Conservation (phyloP, 164 flowering plant species). For the Stephania yunnanensis region DNA sequence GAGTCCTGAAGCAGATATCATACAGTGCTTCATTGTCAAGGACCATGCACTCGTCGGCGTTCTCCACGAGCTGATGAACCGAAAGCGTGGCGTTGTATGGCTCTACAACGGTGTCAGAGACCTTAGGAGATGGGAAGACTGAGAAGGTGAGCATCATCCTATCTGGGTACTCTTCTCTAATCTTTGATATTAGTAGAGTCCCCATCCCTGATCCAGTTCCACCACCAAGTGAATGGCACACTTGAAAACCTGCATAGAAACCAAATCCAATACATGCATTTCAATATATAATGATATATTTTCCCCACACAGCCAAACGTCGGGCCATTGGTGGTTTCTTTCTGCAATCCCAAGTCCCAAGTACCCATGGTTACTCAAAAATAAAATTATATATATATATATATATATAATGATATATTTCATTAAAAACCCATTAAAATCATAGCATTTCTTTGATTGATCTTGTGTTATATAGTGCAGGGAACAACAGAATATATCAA, state of each 20-base stretch:
- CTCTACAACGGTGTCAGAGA: slow-evolving; percentile 25
- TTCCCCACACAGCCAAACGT: too few relatives aligned
- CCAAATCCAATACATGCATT: not conserved
- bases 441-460: too few relatives aligned
- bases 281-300: too few relatives aligned
- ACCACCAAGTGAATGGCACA: slow-evolving; percentile 25
- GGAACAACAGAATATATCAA: too few relatives aligned
- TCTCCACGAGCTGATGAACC: slow-evolving; percentile 24
- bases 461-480: too few relatives aligned
- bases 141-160: slow-evolving; percentile 29
- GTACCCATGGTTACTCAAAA: too few relatives aligned
- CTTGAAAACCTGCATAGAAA: slow-evolving; percentile 18
- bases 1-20: slow-evolving; percentile 26
- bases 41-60: slow-evolving; percentile 28
- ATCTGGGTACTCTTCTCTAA: slow-evolving; percentile 26
- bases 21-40: slow-evolving; percentile 25
- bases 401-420: not conserved
- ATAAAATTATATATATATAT: too few relatives aligned
- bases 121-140: slow-evolving; percentile 25
- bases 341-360: too few relatives aligned
- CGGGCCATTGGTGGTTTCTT: too few relatives aligned
- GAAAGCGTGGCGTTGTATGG: slow-evolving; percentile 27
- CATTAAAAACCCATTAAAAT: not conserved
- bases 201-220: slow-evolving; percentile 29
- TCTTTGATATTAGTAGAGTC: slow-evolving; percentile 23